Conservation (phyloP, 495 filamentous ascomycete species). For the Aspergillus haitiensis region DNA sequence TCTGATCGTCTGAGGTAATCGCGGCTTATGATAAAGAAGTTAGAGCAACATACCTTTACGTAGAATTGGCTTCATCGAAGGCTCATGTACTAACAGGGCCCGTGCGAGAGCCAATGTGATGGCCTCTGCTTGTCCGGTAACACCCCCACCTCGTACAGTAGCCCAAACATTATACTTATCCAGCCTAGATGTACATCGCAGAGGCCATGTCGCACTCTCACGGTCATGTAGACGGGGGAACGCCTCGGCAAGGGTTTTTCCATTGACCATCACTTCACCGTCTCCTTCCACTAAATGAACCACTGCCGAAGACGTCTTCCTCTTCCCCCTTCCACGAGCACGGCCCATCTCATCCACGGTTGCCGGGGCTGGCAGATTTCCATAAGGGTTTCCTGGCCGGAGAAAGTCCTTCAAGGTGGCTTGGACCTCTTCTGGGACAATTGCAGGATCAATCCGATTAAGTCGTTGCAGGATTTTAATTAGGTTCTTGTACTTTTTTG, state of each 20-base stretch:
- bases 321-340: conserved; percentile 72
- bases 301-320: conserved; percentile 81
- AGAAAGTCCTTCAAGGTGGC: conserved; percentile 66
- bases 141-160: conserved; percentile 77
- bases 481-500: conserved; percentile 75
- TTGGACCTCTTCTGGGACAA: conserved; percentile 69
- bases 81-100: conserved; percentile 86
- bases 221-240: conserved; percentile 91
- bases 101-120: conserved; percentile 89
- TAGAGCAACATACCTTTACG: conserved; percentile 70
- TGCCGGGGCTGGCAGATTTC: conserved; percentile 54
- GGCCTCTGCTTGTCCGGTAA: conserved; percentile 93
- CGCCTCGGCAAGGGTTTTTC: conserved; percentile 69
- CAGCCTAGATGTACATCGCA: conserved; percentile 76
- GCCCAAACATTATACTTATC: conserved; percentile 98
- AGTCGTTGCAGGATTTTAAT: conserved; percentile 73
- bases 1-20: conserved; percentile 3
- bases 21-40: background rate
- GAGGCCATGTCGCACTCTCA: conserved; percentile 89
- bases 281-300: conserved; percentile 89
- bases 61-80: conserved; percentile 80
- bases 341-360: conserved; percentile 72
- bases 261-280: conserved; percentile 87
- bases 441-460: conserved; percentile 78
- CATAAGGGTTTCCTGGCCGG: conserved; percentile 69